Conservation (phyloP, 2,329 filamentous ascomycete genomes). For the Aspergillus ustus region DNA sequence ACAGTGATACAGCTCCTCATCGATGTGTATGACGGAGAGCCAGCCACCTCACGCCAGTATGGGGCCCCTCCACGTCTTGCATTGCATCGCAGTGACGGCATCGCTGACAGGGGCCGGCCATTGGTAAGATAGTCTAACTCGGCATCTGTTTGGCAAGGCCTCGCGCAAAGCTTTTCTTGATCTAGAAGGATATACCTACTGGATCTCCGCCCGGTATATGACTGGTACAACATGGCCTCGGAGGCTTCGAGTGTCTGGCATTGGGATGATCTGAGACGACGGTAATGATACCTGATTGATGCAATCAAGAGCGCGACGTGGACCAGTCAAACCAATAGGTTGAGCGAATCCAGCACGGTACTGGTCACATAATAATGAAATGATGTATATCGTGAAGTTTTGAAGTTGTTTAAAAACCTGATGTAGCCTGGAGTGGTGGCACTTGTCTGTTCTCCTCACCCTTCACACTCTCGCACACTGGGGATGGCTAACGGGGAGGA, state of each 20-base stretch:
- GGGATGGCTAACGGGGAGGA: background rate
- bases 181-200: background rate
- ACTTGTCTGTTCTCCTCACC: background rate
- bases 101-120: background rate
- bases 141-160: background rate
- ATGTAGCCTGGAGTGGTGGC: background rate
- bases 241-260: background rate
- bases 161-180: background rate
- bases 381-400: background rate
- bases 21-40: background rate
- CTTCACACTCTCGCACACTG: background rate
- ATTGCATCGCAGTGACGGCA: conserved; percentile 8
- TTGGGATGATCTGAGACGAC: background rate
- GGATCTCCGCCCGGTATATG: background rate
- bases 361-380: background rate
- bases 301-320: conserved; percentile 26
- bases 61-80: conserved; percentile 6
- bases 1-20: background rate
- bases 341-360: background rate
- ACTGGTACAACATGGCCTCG: background rate
- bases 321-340: conserved; percentile 25
- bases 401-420: background rate
- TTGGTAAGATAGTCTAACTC: background rate
- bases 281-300: conserved; percentile 12
- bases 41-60: background rate